Conservation (phyloP, 2,329 filamentous ascomycete genomes). For the Epichloe aotearoae region DNA sequence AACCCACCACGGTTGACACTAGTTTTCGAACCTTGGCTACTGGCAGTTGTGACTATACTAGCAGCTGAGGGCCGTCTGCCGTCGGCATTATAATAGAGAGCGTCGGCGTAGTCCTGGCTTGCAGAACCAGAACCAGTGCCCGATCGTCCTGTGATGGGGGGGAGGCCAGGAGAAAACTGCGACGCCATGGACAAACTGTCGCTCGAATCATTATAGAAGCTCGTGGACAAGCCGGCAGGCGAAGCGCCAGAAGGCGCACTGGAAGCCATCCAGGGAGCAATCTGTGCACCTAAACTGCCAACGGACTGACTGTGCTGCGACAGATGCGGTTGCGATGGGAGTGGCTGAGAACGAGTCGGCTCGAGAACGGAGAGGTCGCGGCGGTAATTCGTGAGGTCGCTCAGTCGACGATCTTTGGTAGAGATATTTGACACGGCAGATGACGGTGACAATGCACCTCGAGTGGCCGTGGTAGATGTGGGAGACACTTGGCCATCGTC, state of each 20-base stretch:
- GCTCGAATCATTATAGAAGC: conserved; percentile 64
- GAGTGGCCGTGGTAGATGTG: conserved; percentile 29
- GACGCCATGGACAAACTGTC: conserved; percentile 50
- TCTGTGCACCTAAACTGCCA: conserved; percentile 36
- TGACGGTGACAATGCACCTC: conserved; percentile 33
- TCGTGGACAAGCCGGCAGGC: conserved; percentile 33
- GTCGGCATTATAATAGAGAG: conserved; percentile 45
- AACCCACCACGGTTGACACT: conserved; percentile 57
- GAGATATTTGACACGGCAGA: conserved; percentile 27
- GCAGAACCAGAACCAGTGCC: conserved; percentile 5
- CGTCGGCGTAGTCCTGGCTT: conserved; percentile 46
- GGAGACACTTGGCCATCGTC: conserved; percentile 37
- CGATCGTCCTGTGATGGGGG: conserved; percentile 28
- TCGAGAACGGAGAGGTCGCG: conserved; percentile 60
- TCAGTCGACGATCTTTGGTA: conserved; percentile 39
- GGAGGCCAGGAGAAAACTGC: conserved; percentile 62
- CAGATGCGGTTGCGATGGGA: conserved; percentile 36
- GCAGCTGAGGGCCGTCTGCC: conserved; percentile 76
- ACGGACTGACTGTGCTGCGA: conserved; percentile 34
- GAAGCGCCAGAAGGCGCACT: conserved; percentile 22
- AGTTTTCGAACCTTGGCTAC: conserved; percentile 70
- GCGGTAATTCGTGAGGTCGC: conserved; percentile 56
- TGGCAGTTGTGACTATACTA: conserved; percentile 65
- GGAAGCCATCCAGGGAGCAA: conserved; percentile 45
- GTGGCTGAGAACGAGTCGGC: conserved; percentile 39